Conservation (phyloP, 257 asterid genomes). For the Solanum bulbocastanum region DNA sequence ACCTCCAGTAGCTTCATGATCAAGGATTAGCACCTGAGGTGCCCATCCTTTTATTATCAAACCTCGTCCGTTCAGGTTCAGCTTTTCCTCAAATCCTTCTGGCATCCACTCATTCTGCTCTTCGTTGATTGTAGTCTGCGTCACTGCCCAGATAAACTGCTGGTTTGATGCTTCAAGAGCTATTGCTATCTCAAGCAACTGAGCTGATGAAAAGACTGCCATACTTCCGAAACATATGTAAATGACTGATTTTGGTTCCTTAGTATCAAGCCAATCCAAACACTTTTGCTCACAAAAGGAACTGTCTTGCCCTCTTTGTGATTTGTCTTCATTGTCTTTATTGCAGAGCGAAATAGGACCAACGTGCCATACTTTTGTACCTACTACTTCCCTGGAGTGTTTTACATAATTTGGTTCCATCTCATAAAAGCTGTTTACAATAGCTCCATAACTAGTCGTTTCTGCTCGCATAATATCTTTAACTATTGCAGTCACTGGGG, state of each 20-base stretch:
- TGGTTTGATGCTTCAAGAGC: constrained; percentile 21
- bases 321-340: constrained; percentile 3
- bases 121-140: not conserved
- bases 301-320: constrained; percentile 1
- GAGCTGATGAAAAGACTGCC: constrained; percentile 10
- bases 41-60: constrained; percentile 28
- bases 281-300: not conserved
- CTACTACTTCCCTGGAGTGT: constrained; percentile 13
- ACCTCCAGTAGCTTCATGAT: constrained; percentile 28
- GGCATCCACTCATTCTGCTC: constrained; percentile 1
- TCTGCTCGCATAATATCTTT: constrained; percentile 13
- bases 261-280: constrained; percentile 33
- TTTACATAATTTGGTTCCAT: constrained; percentile 22
- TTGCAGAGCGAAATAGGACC: constrained; percentile 26
- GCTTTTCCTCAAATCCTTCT: constrained; percentile 8
- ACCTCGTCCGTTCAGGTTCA: constrained; percentile 4
- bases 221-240: constrained; percentile 29
- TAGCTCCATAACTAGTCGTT: constrained; percentile 21
- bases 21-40: constrained; percentile 11
- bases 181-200: constrained; percentile 24
- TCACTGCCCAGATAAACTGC: constrained; percentile 20
- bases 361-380: constrained; percentile 9
- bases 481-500: not conserved
- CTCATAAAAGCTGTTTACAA: constrained; percentile 43
- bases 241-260: constrained; percentile 19